Evolutionary conservation across 345 rosid species (phyloP).

Genomic region (Salix viminalis): DNA sequence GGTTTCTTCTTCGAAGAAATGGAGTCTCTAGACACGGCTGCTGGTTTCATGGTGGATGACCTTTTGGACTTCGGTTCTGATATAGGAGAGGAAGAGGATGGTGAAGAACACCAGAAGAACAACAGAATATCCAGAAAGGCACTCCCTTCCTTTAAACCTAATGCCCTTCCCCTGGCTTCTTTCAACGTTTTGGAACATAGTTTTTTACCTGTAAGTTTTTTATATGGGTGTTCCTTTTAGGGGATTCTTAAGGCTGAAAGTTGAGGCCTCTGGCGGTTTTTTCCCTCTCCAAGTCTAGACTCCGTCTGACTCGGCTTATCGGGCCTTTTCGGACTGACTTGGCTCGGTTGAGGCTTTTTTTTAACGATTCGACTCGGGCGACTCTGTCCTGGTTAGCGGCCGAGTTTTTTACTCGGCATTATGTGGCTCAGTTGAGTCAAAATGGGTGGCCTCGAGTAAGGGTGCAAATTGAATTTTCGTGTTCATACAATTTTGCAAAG

Average conservation of each 20-base stretch:
- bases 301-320: slow-evolving; percentile 28
- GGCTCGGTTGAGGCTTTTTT: background rate
- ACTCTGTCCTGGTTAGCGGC: slow-evolving; percentile 9
- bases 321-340: slow-evolving; percentile 17
- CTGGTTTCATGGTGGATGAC: slow-evolving; percentile 38
- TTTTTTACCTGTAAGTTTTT: slow-evolving; percentile 33
- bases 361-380: slow-evolving; percentile 22
- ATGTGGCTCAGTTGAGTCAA: slow-evolving; percentile 33
- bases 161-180: slow-evolving; percentile 10
- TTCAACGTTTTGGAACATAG: slow-evolving; percentile 7
- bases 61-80: slow-evolving; percentile 41
- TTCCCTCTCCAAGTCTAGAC: slow-evolving; percentile 11
- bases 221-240: background rate
- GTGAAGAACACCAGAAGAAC: slow-evolving; percentile 18
- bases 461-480: slow-evolving; percentile 12
- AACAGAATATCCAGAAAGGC: slow-evolving; percentile 22
- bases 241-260: background rate
- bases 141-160: slow-evolving; percentile 15
- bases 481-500: background rate
- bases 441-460: slow-evolving; percentile 26
- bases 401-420: slow-evolving; percentile 5
- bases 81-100: slow-evolving; percentile 39
- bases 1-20: slow-evolving; percentile 8
- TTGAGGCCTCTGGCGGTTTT: background rate
- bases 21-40: slow-evolving; percentile 35